Evolutionary conservation across 257 asterid genomes (phyloP).

Genomic region (Gynochthodes officinalis): DNA sequence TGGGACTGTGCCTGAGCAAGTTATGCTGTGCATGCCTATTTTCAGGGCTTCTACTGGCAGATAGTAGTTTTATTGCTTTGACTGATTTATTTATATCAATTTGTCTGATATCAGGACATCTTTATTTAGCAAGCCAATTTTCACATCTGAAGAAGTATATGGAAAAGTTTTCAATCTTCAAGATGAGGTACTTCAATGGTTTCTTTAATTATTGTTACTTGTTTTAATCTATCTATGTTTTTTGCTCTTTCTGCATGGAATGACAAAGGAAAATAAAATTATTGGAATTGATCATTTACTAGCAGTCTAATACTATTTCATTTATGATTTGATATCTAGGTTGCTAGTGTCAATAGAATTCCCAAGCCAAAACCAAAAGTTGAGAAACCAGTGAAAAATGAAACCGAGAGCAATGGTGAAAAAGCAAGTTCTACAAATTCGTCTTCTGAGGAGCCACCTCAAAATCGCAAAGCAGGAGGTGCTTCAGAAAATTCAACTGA

Average conservation of each 20-base stretch:
- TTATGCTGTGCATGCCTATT: background rate
- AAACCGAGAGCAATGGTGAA: conserved; percentile 39
- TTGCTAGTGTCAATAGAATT: conserved; percentile 64
- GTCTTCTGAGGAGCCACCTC: conserved; percentile 52
- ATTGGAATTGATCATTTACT: background rate
- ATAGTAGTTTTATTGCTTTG: background rate
- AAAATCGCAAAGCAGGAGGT: conserved; percentile 36
- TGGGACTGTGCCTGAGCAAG: background rate
- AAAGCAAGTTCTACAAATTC: conserved; percentile 39
- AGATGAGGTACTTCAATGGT: conserved; percentile 54
- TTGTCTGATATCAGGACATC: conserved; percentile 57
- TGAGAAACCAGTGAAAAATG: conserved; percentile 68
- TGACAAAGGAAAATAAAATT: background rate
- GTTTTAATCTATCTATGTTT: conserved; percentile 1
- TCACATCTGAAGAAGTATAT: conserved; percentile 87
- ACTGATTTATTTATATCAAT: background rate
- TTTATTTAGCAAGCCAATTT: conserved; percentile 55
- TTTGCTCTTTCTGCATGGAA: background rate
- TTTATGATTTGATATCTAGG: conserved; percentile 36
- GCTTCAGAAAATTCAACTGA: conserved; percentile 33
- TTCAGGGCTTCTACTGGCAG: background rate
- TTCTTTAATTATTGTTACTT: conserved; percentile 6
- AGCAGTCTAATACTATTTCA: too few relatives aligned
- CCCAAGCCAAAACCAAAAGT: conserved; percentile 95
- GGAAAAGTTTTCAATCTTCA: conserved; percentile 71